Evolutionary conservation across 257 asterid species (phyloP), one percentile per base, ranked within the genome.

Genomic region (Anisodus acutangulus): DNA sequence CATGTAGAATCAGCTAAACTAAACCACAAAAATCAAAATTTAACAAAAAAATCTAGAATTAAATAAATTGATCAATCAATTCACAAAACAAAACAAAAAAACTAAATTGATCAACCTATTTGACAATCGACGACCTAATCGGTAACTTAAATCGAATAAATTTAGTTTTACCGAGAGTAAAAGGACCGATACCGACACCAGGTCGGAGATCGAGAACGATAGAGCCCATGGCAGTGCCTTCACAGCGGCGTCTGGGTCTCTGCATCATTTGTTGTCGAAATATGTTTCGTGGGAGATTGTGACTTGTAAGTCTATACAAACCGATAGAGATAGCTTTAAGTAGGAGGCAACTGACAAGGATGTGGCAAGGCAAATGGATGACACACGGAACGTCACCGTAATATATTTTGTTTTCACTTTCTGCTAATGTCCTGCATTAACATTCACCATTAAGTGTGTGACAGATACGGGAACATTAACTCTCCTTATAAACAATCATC

Each of bases 141-240:
- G 9, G 22, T 12, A 7, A 53, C 2, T 12, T 12, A 7, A 19
- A 7, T 16, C 54, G 3, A 45, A 47, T 3, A 37, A 37, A 41
- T 7, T 16, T 15, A 13, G 10, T 35, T 45, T 78, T 90, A 94
- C 98, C 97, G 39, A 94, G 97, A 10, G 94, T 85, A 86, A 93
- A 94, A 49, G 97, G 95, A 66, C 98, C 98, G 83, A 94, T 87
- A 84, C 97, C 97, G 39, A 81, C 78, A 41, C 97, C 98, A 17
- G 98, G 97, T 39, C 98, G 97, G 78, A 94, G 95, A 89, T 94
- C 98, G 53, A 94, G 93, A 70, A 89, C 89, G 79, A 94, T 94
- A 85, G 95, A 91, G 62, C 95, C 97, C 98, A 94, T 92, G 85
- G 97, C 93, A 39, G 92, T 92, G 86, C 97, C 92, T 87, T 94